Evolutionary conservation across 371 early-diverging fungal genomes (phyloP).

Genomic region (Mucor plumbeus): DNA sequence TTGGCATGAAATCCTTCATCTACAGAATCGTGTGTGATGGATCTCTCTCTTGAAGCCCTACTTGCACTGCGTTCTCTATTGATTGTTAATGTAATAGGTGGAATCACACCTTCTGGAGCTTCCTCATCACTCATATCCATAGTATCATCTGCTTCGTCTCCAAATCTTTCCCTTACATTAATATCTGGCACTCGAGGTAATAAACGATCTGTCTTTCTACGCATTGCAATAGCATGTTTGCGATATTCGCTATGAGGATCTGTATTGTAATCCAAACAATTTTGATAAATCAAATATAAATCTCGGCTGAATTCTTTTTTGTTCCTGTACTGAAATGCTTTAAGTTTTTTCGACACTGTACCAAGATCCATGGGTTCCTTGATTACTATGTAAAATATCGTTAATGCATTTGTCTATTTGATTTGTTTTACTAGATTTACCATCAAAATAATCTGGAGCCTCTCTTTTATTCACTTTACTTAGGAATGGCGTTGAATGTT

Average conservation of each 20-base stretch:
- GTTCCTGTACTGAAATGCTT: constrained; percentile 68
- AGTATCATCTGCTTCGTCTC: constrained; percentile 45
- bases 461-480: constrained; percentile 90
- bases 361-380: constrained; percentile 90
- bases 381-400: constrained; percentile 60
- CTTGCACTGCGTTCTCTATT: neutral
- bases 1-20: constrained; percentile 5
- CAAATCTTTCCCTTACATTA: constrained; percentile 60
- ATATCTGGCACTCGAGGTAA: constrained; percentile 83
- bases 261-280: constrained; percentile 85
- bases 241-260: constrained; percentile 78
- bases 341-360: constrained; percentile 81
- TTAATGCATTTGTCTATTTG: neutral
- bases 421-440: constrained; percentile 21
- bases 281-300: constrained; percentile 79
- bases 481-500: constrained; percentile 86
- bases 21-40: constrained; percentile 5
- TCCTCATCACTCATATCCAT: constrained; percentile 44
- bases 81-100: neutral
- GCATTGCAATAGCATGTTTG: constrained; percentile 82
- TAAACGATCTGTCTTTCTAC: constrained; percentile 70
- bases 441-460: constrained; percentile 93
- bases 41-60: constrained; percentile 7
- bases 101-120: neutral
- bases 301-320: constrained; percentile 80